Evolutionary conservation across 164 flowering plant species (phyloP).

Genomic region (Cinnamomum micranthum): DNA sequence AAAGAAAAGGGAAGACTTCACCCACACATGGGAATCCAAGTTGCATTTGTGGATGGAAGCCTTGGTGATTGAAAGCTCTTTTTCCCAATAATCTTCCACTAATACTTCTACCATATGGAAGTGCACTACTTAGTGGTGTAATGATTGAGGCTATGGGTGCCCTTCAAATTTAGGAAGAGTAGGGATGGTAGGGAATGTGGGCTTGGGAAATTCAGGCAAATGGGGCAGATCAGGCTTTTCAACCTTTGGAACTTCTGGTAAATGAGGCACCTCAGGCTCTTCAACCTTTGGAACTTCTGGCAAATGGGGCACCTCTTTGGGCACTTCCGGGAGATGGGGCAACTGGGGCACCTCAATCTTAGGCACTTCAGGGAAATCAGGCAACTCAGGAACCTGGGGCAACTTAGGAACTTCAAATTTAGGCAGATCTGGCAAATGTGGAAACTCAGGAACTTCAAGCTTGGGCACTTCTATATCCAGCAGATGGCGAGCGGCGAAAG

Average conservation of each 20-base stretch:
- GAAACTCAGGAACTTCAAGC: background rate
- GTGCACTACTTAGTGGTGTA: background rate
- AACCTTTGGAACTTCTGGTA: background rate
- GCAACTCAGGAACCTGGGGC: background rate
- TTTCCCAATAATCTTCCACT: background rate
- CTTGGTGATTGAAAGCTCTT: background rate
- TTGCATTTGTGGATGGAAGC: no score
- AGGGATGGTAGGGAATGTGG: background rate
- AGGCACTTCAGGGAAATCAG: background rate
- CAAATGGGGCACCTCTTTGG: background rate
- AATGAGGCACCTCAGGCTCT: background rate
- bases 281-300: background rate
- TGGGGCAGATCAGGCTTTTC: background rate
- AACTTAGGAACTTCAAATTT: slow-evolving; percentile 1
- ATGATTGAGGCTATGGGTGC: background rate
- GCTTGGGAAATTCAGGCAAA: background rate
- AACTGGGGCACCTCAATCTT: background rate
- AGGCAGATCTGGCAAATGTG: slow-evolving; percentile 1
- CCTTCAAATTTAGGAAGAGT: background rate
- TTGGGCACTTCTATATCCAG: background rate
- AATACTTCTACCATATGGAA: no score
- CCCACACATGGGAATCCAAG: no score
- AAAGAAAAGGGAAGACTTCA: background rate
- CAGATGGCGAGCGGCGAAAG: background rate
- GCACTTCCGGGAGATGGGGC: background rate